Conservation (phyloP, 257 asterid species). For the Dorcoceras hygrometricum region DNA sequence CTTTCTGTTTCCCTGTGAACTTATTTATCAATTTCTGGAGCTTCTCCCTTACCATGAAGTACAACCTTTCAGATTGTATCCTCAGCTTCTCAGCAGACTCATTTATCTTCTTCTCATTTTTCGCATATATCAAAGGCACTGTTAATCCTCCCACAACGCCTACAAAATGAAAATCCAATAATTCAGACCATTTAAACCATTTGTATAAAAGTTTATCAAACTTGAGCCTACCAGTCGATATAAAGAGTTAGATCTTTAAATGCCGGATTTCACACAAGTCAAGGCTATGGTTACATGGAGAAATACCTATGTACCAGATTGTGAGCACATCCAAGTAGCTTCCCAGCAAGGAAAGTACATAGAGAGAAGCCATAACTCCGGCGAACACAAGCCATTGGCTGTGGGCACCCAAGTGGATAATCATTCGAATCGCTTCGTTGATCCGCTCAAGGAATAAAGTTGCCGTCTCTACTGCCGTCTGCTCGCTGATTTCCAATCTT, state of each 20-base stretch:
- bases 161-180: constrained; percentile 27
- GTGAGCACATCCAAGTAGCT: constrained; percentile 39
- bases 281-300: too few relatives aligned
- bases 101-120: constrained; percentile 40
- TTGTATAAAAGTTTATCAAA: too few relatives aligned
- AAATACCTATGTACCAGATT: constrained; percentile 44
- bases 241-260: too few relatives aligned
- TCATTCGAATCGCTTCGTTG: constrained; percentile 35
- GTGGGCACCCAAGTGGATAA: constrained; percentile 45
- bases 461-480: constrained; percentile 34
- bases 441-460: constrained; percentile 21
- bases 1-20: constrained; percentile 26
- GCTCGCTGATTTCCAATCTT: constrained; percentile 47
- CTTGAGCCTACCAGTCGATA: too few relatives aligned
- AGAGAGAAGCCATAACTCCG: constrained; percentile 32
- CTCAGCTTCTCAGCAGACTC: constrained; percentile 29
- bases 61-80: constrained; percentile 26
- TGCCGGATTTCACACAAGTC: too few relatives aligned
- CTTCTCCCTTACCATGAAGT: constrained; percentile 29
- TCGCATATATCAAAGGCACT: constrained; percentile 41
- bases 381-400: constrained; percentile 51
- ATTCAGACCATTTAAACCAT: too few relatives aligned
- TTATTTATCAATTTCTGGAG: constrained; percentile 25
- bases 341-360: constrained; percentile 36
- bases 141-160: constrained; percentile 47